Conservation (phyloP, 2,329 filamentous ascomycete species). For the Thermothelomyces thermophilus region DNA sequence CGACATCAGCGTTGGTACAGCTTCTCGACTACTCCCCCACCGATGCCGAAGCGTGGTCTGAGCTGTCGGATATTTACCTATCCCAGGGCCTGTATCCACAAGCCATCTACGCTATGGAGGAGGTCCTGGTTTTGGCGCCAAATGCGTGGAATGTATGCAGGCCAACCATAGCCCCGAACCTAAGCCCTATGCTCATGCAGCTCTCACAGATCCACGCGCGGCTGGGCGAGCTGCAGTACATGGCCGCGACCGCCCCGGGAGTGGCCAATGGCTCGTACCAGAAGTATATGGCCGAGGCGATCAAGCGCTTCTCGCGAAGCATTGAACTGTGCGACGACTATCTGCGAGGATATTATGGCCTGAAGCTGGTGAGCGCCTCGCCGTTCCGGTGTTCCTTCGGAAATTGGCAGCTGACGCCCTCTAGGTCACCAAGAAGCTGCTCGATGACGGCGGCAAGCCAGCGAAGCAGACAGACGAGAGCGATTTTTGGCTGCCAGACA, state of each 20-base stretch:
- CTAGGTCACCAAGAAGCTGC: slow-evolving; percentile 45
- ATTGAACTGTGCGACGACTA: slow-evolving; percentile 93
- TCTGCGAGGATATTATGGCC: slow-evolving; percentile 82
- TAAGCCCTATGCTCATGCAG: slow-evolving; percentile 27
- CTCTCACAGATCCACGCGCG: slow-evolving; percentile 70
- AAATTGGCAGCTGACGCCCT: slow-evolving; percentile 25
- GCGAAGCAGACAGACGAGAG: slow-evolving; percentile 44
- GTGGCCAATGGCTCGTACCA: slow-evolving; percentile 35
- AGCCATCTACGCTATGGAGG: slow-evolving; percentile 82
- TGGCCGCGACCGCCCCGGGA: slow-evolving; percentile 48
- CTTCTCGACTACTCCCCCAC: slow-evolving; percentile 80
- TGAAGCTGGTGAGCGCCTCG: slow-evolving; percentile 60
- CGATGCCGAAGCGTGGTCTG: slow-evolving; percentile 89
- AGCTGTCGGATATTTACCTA: slow-evolving; percentile 82
- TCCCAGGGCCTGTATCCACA: slow-evolving; percentile 72
- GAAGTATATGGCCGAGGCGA: slow-evolving; percentile 60
- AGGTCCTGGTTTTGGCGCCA: slow-evolving; percentile 77
- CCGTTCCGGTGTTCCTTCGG: not conserved
- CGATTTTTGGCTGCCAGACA: slow-evolving; percentile 48
- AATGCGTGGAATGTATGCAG: slow-evolving; percentile 87
- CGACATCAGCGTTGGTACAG: slow-evolving; percentile 64
- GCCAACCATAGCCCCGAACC: slow-evolving; percentile 4
- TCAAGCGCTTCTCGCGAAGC: slow-evolving; percentile 82
- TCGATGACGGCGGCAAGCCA: slow-evolving; percentile 36
- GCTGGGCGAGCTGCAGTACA: slow-evolving; percentile 74